phyloP scores from a whole-genome alignment of 1,139 yeast species.

The Blastobotrys illinoisensis region DNA sequence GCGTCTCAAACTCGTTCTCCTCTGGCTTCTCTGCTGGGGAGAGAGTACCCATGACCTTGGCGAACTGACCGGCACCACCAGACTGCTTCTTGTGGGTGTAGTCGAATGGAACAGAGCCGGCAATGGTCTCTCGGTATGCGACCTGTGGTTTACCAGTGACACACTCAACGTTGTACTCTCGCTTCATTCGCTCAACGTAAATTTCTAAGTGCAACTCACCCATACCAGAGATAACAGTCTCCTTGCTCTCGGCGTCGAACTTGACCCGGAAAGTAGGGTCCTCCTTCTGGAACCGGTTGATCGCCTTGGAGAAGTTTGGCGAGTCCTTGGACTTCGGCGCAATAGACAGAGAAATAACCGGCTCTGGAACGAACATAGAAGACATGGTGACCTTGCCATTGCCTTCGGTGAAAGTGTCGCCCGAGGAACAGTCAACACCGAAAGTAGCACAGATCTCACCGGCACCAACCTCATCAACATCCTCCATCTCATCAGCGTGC shows the following conservation, averaged over 20 bases:
- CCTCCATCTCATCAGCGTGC: constrained; percentile 99
- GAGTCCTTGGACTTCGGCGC: constrained; percentile 86
- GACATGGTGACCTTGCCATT: constrained; percentile 71
- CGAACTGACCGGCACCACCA: constrained; percentile 99
- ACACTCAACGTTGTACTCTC: constrained; percentile 96
- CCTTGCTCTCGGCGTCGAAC: constrained; percentile 87
- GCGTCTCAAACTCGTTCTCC: constrained; percentile 68
- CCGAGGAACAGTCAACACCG: constrained; percentile 99
- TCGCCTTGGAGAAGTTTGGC: constrained; percentile 88
- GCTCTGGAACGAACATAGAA: constrained; percentile 97
- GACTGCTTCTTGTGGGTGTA: constrained; percentile 95
- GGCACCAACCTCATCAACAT: constrained; percentile 89
- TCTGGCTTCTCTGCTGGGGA: constrained; percentile 47
- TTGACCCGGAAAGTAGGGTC: constrained; percentile 97
- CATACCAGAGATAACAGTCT: constrained; percentile 96
- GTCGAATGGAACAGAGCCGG: constrained; percentile 72
- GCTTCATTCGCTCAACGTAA: constrained; percentile 94
- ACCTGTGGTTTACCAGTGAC: constrained; percentile 97
- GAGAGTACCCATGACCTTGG: constrained; percentile 88
- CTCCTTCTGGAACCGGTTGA: constrained; percentile 95
- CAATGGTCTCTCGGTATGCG: constrained; percentile 91
- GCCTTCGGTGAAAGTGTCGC: constrained; percentile 93
- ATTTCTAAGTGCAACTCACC: constrained; percentile 95
- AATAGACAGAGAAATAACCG: constrained; percentile 89
- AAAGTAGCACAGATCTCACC: constrained; percentile 99